Percentiles rank a stretch among this genome's conserved stretches.
These are phyloP conservation scores for Viola odorata DNA, from an alignment of 345 rosid genomes.

Conservation along the genomic window DNA sequence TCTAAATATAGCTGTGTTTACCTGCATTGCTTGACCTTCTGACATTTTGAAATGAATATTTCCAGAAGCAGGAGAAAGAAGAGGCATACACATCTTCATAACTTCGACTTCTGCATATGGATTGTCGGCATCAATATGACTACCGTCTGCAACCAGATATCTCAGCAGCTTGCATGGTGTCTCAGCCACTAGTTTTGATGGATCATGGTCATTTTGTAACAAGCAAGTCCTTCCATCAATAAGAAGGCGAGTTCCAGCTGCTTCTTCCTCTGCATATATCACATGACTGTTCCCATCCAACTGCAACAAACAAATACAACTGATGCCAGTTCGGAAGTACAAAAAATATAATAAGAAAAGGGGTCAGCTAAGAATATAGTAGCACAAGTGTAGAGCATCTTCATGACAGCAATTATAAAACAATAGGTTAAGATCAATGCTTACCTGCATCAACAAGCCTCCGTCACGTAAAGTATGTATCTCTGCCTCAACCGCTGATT, in stretches of 20 bases:
- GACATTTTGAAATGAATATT: slow-evolving; percentile 72
- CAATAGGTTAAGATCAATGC: slow-evolving; percentile 13
- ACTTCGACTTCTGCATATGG: slow-evolving; percentile 99
- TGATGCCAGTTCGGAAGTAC: background rate
- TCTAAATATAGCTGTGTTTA: slow-evolving; percentile 21
- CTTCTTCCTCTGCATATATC: slow-evolving; percentile 99
- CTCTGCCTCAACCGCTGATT: slow-evolving; percentile 89
- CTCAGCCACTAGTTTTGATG: slow-evolving; percentile 92
- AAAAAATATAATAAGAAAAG: background rate
- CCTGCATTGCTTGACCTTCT: slow-evolving; percentile 99
- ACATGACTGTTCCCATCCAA: slow-evolving; percentile 99
- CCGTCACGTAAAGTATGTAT: slow-evolving; percentile 99
- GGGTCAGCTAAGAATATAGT: background rate
- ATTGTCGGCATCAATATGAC: slow-evolving; percentile 84
- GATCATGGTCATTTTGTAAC: slow-evolving; percentile 99
- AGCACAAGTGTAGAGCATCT: background rate
- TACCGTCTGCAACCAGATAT: slow-evolving; percentile 79
- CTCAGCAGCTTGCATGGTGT: slow-evolving; percentile 98
- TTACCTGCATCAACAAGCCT: slow-evolving; percentile 98
- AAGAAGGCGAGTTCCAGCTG: slow-evolving; percentile 98
- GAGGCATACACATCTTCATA: slow-evolving; percentile 99
- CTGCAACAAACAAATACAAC: slow-evolving; percentile 36
- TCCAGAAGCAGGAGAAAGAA: slow-evolving; percentile 98
- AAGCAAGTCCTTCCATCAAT: slow-evolving; percentile 99
- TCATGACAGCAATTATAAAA: background rate